Conservation (phyloP, 495 filamentous ascomycete species). For the Lichenothelia convexa region DNA sequence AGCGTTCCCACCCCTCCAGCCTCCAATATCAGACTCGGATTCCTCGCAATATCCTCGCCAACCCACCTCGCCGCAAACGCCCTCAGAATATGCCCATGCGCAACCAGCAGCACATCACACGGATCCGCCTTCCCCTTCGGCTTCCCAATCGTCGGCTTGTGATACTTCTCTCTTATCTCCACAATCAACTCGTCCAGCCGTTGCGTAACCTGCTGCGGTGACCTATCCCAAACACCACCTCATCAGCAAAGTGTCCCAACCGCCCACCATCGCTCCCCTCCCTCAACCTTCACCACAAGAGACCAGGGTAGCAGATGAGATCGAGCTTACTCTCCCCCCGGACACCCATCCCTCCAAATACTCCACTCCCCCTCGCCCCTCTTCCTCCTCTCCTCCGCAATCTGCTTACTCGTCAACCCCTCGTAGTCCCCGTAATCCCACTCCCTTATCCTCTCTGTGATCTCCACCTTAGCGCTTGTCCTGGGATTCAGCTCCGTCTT, state of each 20-base stretch:
- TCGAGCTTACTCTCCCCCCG: slow-evolving; percentile 41
- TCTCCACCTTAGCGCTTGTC: slow-evolving; percentile 36
- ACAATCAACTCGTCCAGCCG: slow-evolving; percentile 20
- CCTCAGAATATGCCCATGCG: slow-evolving; percentile 25
- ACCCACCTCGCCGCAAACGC: slow-evolving; percentile 20
- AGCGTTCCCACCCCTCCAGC: slow-evolving; percentile 39
- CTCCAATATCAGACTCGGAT: slow-evolving; percentile 25
- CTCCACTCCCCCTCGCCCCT: slow-evolving; percentile 29
- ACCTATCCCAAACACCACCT: too few relatives aligned
- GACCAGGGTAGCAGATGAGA: too few relatives aligned
- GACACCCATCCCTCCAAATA: slow-evolving; percentile 28
- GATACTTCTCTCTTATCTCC: slow-evolving; percentile 19
- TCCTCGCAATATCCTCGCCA: slow-evolving; percentile 12
- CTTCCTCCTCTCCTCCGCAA: slow-evolving; percentile 37
- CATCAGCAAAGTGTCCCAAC: too few relatives aligned
- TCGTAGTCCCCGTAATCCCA: slow-evolving; percentile 98
- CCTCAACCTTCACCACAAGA: too few relatives aligned
- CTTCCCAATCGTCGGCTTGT: slow-evolving; percentile 18
- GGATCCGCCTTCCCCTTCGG: slow-evolving; percentile 12
- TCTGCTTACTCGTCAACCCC: slow-evolving; percentile 61
- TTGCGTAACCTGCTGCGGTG: slow-evolving; percentile 20
- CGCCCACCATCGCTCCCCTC: too few relatives aligned
- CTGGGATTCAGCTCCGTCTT: slow-evolving; percentile 24
- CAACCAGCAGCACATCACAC: slow-evolving; percentile 24
- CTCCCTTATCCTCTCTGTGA: slow-evolving; percentile 67